These are phyloP conservation scores for Graphilbum ipis-grandicollis DNA, from an alignment of 2,329 filamentous ascomycete species.

Conservation along the genomic window DNA sequence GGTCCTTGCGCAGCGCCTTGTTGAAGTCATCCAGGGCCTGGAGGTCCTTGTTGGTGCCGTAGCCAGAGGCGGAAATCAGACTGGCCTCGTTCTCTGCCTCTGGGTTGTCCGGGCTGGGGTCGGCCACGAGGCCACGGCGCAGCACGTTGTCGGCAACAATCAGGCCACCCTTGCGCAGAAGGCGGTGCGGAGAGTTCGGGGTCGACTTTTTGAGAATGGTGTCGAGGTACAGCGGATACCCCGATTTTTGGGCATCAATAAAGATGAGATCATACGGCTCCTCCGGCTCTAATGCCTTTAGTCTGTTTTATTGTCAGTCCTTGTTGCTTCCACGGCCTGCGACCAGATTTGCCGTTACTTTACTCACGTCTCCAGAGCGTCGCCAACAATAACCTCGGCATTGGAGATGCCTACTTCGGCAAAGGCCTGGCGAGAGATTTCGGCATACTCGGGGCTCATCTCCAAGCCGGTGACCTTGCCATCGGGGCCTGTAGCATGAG, in stretches of 20 bases:
- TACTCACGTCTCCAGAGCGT: conserved; percentile 27
- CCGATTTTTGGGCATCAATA: conserved; percentile 34
- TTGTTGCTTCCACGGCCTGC: too few relatives aligned
- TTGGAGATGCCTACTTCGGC: conserved; percentile 23
- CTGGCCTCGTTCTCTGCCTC: conserved; percentile 2
- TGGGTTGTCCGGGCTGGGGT: conserved; percentile 17
- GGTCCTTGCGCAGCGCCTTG: conserved; percentile 13
- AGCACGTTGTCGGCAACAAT: conserved; percentile 39
- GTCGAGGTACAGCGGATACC: conserved; percentile 29
- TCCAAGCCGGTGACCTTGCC: conserved; percentile 27
- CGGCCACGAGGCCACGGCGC: conserved; percentile 28
- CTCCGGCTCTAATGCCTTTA: conserved; percentile 16
- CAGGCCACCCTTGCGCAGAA: conserved; percentile 30
- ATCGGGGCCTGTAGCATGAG: conserved; percentile 25
- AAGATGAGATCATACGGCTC: conserved; percentile 36
- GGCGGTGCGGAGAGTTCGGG: conserved; percentile 18
- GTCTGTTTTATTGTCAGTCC: too few relatives aligned
- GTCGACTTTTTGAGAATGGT: conserved; percentile 25
- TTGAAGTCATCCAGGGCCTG: conserved; percentile 17
- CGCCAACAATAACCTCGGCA: conserved; percentile 26
- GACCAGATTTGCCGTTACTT: not conserved
- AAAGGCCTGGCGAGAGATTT: conserved; percentile 21
- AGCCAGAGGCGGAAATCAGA: not conserved
- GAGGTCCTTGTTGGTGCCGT: conserved; percentile 7
- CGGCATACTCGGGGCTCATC: conserved; percentile 24